Base-by-base conservation (phyloP, 306 rosid species). In the Cercis canadensis region DNA sequence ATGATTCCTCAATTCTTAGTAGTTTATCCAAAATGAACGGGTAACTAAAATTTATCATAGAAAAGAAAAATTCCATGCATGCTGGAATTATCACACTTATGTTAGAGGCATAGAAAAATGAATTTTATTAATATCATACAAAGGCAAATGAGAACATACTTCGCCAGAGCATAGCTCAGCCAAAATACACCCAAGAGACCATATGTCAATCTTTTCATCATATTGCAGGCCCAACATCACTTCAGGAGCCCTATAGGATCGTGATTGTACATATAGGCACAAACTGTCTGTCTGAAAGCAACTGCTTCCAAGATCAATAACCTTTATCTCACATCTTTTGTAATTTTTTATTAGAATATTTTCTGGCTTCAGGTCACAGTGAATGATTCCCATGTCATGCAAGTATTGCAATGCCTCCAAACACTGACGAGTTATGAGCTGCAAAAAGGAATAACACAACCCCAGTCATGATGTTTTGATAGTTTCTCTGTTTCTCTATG, bases 201-300 rank as follows among this genome's bases (percentile, higher is more conserved):
- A 95, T 73, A 95, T 78, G 72, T 95, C 99, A 59, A 95, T 95
- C 83, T 85, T 95, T 50, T 92, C 90, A 36, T 95, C 88, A 70
- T 95, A 95, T 14, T 92, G 87, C 74, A 91, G 96, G 78, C 99
- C 99, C 39, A 95, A 87, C 61, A 95, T 95, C 75, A 95, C 97
- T 86, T 95, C 99, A 14, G 99, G 99, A 76, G 99, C 99, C 81
- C 99, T 78, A 72, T 95, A 95, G 16, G 99, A 95, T 70, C 99
- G 91, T 5, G 99, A 95, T 65, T 95, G 99, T 53, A 95, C 99
- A 49, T 95, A 95, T 11, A 95, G 84, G 79, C 96, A 89, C 70
- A 95, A 76, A 78, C 80, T 87, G 85, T 95, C 99, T 0, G 96
- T 79, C 50, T 53, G 86, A 75, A 95, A 95, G 81, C 99, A 95